A percentile compares a stretch with the other conserved stretches of the same genome.
phyloP scores from a whole-genome alignment of 176 grass and related monocot species.

The Ensete ventricosum region DNA sequence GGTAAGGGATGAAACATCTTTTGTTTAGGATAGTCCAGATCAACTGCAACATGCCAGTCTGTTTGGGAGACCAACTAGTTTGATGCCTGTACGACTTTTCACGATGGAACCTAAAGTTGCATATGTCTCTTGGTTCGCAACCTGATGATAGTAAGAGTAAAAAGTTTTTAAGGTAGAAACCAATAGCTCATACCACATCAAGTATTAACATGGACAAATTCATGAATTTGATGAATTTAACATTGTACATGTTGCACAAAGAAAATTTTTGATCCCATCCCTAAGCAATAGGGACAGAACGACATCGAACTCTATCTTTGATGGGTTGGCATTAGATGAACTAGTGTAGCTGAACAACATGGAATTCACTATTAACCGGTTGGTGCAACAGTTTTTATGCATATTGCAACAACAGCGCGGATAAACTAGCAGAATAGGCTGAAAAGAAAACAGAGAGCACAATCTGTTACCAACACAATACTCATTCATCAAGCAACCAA shows the following conservation, averaged over 20 bases:
- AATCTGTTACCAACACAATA: background rate
- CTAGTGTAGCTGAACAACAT: background rate
- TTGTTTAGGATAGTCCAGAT: constrained; percentile 92
- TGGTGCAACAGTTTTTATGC: background rate
- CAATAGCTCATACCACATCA: background rate
- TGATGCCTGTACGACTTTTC: constrained; percentile 75
- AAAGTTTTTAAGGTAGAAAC: constrained; percentile 15
- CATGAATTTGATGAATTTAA: background rate
- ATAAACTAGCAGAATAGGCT: background rate
- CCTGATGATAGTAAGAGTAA: constrained; percentile 30
- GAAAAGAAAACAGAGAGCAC: background rate
- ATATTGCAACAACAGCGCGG: background rate
- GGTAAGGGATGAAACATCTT: constrained; percentile 18
- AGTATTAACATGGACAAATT: background rate
- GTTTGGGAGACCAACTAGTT: constrained; percentile 92
- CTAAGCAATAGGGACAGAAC: background rate
- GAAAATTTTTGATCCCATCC: background rate
- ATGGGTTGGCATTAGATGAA: background rate
- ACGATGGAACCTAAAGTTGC: constrained; percentile 91
- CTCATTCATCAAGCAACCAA: background rate
- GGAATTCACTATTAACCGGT: background rate
- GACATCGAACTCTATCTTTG: background rate
- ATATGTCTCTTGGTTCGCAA: constrained; percentile 94
- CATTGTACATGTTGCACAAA: background rate
- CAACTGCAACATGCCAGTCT: constrained; percentile 85